Percentiles rank a stretch among this genome's conserved stretches.
Evolutionary conservation across 2,329 filamentous ascomycete species (phyloP).

Genomic region (Lomentospora prolificans): DNA sequence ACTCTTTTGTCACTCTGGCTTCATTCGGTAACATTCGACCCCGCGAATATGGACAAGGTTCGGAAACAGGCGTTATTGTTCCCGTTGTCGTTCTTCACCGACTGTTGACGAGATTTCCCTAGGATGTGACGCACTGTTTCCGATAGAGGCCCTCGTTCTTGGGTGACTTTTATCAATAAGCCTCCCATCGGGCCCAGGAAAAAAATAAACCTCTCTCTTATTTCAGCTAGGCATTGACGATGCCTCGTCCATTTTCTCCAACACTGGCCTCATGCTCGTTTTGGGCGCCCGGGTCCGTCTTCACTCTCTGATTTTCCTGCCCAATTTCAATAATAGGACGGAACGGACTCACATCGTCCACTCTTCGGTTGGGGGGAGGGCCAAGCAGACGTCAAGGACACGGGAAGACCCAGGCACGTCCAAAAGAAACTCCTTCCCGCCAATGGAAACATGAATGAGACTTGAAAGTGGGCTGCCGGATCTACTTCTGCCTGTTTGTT

Average conservation of each 20-base stretch:
- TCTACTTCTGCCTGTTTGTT: background rate
- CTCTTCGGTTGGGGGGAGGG: too few relatives aligned
- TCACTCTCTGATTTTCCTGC: background rate
- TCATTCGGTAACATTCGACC: too few relatives aligned
- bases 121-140: constrained; percentile 4
- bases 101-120: constrained; percentile 3
- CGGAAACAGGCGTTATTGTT: too few relatives aligned
- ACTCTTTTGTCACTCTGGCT: too few relatives aligned
- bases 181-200: background rate
- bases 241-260: too few relatives aligned
- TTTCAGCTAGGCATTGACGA: background rate
- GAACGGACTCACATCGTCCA: too few relatives aligned
- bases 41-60: too few relatives aligned
- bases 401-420: background rate
- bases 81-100: background rate
- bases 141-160: background rate
- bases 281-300: too few relatives aligned
- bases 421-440: too few relatives aligned
- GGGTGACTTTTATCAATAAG: background rate
- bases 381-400: background rate
- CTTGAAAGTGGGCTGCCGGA: background rate
- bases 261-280: too few relatives aligned
- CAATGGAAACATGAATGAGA: background rate
- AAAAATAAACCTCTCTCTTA: background rate
- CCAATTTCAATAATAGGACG: too few relatives aligned